phyloP scores from a whole-genome alignment of 352 stramenopile species.

The Pythium sukuiense region DNA sequence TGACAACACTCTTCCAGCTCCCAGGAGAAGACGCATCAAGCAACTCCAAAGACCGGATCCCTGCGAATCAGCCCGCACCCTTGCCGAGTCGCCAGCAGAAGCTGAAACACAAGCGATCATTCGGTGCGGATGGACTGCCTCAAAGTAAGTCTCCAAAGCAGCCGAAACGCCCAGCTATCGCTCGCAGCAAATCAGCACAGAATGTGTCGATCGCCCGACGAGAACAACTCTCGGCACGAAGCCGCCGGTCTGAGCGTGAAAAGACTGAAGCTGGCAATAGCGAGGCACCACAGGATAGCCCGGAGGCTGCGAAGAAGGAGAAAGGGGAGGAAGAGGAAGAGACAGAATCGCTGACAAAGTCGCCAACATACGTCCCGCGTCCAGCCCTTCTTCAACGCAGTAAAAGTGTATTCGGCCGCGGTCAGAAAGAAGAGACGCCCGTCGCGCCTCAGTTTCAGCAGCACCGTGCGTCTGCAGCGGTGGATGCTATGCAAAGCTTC shows the following conservation, averaged over 20 bases:
- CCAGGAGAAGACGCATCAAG: constrained; percentile 21
- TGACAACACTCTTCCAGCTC: constrained; percentile 53
- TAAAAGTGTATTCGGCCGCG: constrained; percentile 19
- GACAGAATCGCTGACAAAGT: constrained; percentile 4
- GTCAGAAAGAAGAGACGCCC: background rate
- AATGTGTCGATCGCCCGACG: constrained; percentile 34
- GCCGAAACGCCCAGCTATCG: constrained; percentile 18
- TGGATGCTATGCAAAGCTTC: constrained; percentile 26
- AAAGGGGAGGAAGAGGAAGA: constrained; percentile 16
- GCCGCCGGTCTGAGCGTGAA: constrained; percentile 26
- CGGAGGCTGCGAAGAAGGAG: background rate
- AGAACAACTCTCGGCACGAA: constrained; percentile 28
- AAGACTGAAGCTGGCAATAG: constrained; percentile 18
- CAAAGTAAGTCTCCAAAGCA: background rate
- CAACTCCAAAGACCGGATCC: background rate
- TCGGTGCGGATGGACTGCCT: background rate
- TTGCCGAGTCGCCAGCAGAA: background rate
- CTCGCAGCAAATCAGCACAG: constrained; percentile 52
- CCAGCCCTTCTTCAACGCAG: constrained; percentile 15
- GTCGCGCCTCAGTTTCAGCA: background rate
- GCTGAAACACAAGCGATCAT: constrained; percentile 10
- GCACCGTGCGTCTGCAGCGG: constrained; percentile 3
- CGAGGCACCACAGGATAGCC: background rate
- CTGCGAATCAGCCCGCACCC: background rate
- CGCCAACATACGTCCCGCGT: constrained; percentile 22